Conservation (phyloP, 164 flowering plant genomes). For the Akebia trifoliata region DNA sequence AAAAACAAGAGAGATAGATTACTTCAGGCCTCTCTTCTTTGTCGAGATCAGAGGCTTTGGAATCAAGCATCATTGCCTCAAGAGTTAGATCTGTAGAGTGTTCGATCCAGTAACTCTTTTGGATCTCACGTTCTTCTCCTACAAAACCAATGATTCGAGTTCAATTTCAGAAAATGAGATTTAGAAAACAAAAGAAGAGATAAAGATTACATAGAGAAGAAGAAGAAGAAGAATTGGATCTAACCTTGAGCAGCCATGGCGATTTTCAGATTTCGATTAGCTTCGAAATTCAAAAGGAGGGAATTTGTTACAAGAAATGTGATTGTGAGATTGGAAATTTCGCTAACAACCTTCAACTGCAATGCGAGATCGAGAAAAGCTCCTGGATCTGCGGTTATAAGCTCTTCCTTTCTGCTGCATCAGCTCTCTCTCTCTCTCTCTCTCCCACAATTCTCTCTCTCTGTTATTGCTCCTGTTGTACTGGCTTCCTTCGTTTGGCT, state of each 20-base stretch:
- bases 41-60: conserved; percentile 89
- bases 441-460: background rate
- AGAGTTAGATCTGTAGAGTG: conserved; percentile 71
- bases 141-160: background rate
- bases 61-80: conserved; percentile 98
- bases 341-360: conserved; percentile 67
- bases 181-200: background rate
- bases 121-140: conserved; percentile 55
- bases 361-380: conserved; percentile 74
- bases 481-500: background rate
- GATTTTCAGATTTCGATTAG: background rate
- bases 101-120: conserved; percentile 86
- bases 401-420: conserved; percentile 82
- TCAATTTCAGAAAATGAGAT: background rate
- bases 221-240: background rate
- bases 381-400: conserved; percentile 66
- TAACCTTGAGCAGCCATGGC: conserved; percentile 25
- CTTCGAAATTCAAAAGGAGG: background rate
- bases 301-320: background rate
- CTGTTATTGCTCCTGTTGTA: background rate
- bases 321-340: no score
- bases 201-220: background rate
- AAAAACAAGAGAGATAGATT: conserved; percentile 14
- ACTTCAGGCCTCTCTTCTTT: conserved; percentile 97
- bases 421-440: conserved; percentile 1